phyloP scores from a whole-genome alignment of 805 yeast genomes.

The Wickerhamomyces bisporus region DNA sequence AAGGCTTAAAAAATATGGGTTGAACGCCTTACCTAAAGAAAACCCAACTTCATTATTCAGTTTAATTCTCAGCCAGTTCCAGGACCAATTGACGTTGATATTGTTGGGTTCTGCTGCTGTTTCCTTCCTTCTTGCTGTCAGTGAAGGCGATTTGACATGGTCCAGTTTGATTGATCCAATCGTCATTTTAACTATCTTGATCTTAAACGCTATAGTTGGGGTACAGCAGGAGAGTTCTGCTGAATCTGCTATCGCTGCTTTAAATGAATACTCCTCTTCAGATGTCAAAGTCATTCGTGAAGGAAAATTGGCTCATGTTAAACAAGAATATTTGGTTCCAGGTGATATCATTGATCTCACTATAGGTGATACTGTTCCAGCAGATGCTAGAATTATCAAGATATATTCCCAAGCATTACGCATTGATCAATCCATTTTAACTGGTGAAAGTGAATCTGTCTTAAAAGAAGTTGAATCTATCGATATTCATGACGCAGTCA shows the following conservation, averaged over 20 bases:
- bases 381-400: slow-evolving; percentile 40
- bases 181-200: slow-evolving; percentile 41
- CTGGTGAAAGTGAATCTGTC: slow-evolving; percentile 44
- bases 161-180: slow-evolving; percentile 30
- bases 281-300: slow-evolving; percentile 41
- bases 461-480: slow-evolving; percentile 25
- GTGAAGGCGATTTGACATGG: slow-evolving; percentile 27
- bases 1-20: slow-evolving; percentile 17
- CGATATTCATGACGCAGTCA: slow-evolving; percentile 29
- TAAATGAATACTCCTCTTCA: slow-evolving; percentile 40
- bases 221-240: slow-evolving; percentile 47
- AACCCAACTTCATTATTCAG: slow-evolving; percentile 30
- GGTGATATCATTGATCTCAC: slow-evolving; percentile 39
- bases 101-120: slow-evolving; percentile 29
- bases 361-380: slow-evolving; percentile 42
- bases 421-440: slow-evolving; percentile 42
- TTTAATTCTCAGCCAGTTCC: slow-evolving; percentile 32
- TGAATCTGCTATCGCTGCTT: slow-evolving; percentile 46
- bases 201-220: slow-evolving; percentile 43
- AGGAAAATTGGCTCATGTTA: slow-evolving; percentile 36
- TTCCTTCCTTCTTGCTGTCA: slow-evolving; percentile 27
- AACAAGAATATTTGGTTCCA: slow-evolving; percentile 38
- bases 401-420: slow-evolving; percentile 34
- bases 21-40: slow-evolving; percentile 30
- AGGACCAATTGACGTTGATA: slow-evolving; percentile 31